Evolutionary conservation across 2,329 filamentous ascomycete species (phyloP).

Genomic region (Colletotrichum sp.): DNA sequence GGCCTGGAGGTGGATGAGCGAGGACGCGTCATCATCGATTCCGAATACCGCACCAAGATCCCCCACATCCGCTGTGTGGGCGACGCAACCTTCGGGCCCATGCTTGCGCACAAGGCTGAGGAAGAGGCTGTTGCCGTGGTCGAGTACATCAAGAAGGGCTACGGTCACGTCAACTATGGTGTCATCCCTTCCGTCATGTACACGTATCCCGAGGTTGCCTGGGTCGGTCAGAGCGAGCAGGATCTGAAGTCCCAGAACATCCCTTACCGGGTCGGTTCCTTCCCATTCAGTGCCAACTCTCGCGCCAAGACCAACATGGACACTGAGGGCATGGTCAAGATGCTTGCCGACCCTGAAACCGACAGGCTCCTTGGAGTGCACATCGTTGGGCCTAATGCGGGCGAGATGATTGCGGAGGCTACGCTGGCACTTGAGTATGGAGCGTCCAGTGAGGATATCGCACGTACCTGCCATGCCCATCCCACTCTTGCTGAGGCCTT

Average conservation of each 20-base stretch:
- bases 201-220: slow-evolving; percentile 97
- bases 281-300: slow-evolving; percentile 98
- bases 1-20: slow-evolving; percentile 91
- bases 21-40: slow-evolving; percentile 95
- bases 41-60: slow-evolving; percentile 97
- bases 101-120: slow-evolving; percentile 99
- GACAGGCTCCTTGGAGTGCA: slow-evolving; percentile 95
- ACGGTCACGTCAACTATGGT: slow-evolving; percentile 98
- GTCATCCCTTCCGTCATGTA: slow-evolving; percentile 99
- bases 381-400: slow-evolving; percentile 94
- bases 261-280: slow-evolving; percentile 91
- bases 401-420: slow-evolving; percentile 99
- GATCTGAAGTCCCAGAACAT: slow-evolving; percentile 90
- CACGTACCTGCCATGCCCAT: slow-evolving; percentile 94
- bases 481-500: slow-evolving; percentile 96
- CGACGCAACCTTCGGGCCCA: slow-evolving; percentile 95
- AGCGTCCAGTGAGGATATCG: slow-evolving; percentile 92
- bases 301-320: slow-evolving; percentile 99
- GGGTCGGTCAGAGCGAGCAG: slow-evolving; percentile 97
- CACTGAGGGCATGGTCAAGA: slow-evolving; percentile 95
- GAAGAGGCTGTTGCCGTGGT: slow-evolving; percentile 95
- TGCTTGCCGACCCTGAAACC: slow-evolving; percentile 94
- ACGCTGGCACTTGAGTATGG: slow-evolving; percentile 96
- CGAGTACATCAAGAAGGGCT: slow-evolving; percentile 97
- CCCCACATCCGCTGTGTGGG: slow-evolving; percentile 97